Evolutionary conservation across 176 grass and related monocot species (phyloP).

Genomic region (Elaeis guineensis): DNA sequence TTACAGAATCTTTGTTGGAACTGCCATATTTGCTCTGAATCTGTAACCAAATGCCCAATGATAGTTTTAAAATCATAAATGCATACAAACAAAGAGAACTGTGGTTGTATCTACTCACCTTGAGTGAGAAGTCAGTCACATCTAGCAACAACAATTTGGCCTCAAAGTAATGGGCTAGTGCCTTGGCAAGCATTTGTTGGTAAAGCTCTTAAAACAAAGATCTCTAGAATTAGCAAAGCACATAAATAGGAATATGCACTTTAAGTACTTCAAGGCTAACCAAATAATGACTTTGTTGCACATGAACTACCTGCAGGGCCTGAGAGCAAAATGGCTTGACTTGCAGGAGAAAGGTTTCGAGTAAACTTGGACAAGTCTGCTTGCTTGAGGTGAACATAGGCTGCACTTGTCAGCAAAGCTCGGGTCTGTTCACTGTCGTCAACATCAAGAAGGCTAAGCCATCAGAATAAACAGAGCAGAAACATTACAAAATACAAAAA

Average conservation of each 20-base stretch:
- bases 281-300: too few relatives aligned
- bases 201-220: too few relatives aligned
- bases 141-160: too few relatives aligned
- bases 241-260: too few relatives aligned
- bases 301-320: slow-evolving; percentile 54
- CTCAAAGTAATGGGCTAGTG: too few relatives aligned
- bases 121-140: too few relatives aligned
- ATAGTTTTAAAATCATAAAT: slow-evolving; percentile 13
- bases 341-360: slow-evolving; percentile 83
- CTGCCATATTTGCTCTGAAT: slow-evolving; percentile 89
- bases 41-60: slow-evolving; percentile 26
- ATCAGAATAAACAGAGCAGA: not conserved
- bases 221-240: too few relatives aligned
- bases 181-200: too few relatives aligned
- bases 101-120: too few relatives aligned
- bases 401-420: slow-evolving; percentile 67
- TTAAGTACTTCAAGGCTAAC: too few relatives aligned
- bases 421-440: slow-evolving; percentile 60
- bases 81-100: not conserved
- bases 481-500: not conserved
- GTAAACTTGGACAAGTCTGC: slow-evolving; percentile 54
- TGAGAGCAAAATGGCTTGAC: slow-evolving; percentile 71
- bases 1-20: slow-evolving; percentile 50
- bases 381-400: slow-evolving; percentile 87
- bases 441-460: slow-evolving; percentile 1